Percentiles rank a stretch among this genome's conserved stretches.
phyloP scores from a whole-genome alignment of 805 yeast species.

The Metschnikowia picachoensis region DNA sequence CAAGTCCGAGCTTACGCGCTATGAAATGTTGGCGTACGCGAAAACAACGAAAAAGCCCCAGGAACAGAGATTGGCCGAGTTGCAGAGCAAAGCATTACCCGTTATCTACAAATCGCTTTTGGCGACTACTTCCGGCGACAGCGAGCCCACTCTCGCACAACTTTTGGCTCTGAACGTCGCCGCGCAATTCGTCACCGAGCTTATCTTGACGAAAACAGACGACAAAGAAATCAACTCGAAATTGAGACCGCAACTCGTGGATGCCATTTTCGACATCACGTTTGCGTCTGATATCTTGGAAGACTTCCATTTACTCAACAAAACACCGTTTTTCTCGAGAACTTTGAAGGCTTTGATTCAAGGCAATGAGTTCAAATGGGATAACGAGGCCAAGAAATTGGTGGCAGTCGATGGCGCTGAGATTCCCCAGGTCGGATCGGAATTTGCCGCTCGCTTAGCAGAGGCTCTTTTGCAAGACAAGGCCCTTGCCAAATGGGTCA shows the following conservation, averaged over 20 bases:
- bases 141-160: conserved; percentile 43
- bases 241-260: conserved; percentile 47
- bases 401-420: conserved; percentile 29
- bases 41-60: conserved; percentile 84
- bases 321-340: conserved; percentile 68
- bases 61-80: conserved; percentile 68
- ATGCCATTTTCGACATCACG: conserved; percentile 50
- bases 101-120: conserved; percentile 53
- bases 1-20: conserved; percentile 55
- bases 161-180: conserved; percentile 70
- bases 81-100: conserved; percentile 63
- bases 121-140: conserved; percentile 21
- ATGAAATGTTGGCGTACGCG: conserved; percentile 52
- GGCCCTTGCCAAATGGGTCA: conserved; percentile 57
- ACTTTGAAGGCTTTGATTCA: conserved; percentile 72
- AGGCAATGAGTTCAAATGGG: conserved; percentile 78
- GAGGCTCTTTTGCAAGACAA: conserved; percentile 50
- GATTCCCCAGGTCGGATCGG: conserved; percentile 50
- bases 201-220: conserved; percentile 55
- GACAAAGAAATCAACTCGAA: conserved; percentile 36
- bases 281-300: conserved; percentile 63
- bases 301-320: conserved; percentile 63
- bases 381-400: conserved; percentile 44
- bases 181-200: conserved; percentile 77
- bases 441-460: conserved; percentile 53